These are phyloP conservation scores for Dactylellina drechsleri DNA, from an alignment of 2,329 filamentous ascomycete genomes.

Conservation along the genomic window DNA sequence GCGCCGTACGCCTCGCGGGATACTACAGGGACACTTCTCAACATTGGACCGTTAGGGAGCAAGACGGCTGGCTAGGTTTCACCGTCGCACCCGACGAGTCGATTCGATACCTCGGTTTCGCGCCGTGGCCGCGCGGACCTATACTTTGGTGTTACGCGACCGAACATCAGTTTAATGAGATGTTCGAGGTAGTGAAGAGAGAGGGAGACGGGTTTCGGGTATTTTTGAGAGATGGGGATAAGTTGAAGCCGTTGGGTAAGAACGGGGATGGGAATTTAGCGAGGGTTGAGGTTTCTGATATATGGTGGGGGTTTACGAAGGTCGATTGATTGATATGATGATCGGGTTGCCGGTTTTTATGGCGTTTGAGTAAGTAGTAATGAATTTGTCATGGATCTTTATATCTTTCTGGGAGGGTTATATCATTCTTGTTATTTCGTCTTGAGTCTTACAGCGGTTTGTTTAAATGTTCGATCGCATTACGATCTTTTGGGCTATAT, in stretches of 20 bases:
- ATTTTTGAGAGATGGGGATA: slow-evolving; percentile 12
- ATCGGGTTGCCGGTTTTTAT: too few species aligned
- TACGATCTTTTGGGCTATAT: too few species aligned
- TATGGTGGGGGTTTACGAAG: slow-evolving; percentile 43
- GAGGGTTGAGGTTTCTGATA: slow-evolving; percentile 14
- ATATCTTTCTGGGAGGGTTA: too few species aligned
- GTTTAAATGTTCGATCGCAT: too few species aligned
- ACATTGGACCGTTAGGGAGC: not conserved
- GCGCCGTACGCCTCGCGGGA: not conserved
- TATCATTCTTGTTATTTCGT: too few species aligned
- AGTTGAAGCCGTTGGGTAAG: slow-evolving; percentile 23
- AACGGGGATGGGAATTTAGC: slow-evolving; percentile 3
- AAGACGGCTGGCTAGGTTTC: not conserved
- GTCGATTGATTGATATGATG: not conserved
- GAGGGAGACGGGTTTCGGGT: slow-evolving; percentile 16
- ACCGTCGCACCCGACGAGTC: slow-evolving; percentile 2
- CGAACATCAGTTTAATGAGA: slow-evolving; percentile 13
- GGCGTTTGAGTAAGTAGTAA: too few species aligned
- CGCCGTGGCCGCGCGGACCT: not conserved
- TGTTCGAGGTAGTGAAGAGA: slow-evolving; percentile 22
- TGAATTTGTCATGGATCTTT: too few species aligned
- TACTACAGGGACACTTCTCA: not conserved
- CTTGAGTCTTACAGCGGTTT: too few species aligned
- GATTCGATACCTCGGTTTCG: slow-evolving; percentile 26
- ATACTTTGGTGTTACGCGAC: not conserved